Base-by-base conservation (phyloP, 371 early-diverging fungal genomes). In the Rhizomucor pusillus region DNA sequence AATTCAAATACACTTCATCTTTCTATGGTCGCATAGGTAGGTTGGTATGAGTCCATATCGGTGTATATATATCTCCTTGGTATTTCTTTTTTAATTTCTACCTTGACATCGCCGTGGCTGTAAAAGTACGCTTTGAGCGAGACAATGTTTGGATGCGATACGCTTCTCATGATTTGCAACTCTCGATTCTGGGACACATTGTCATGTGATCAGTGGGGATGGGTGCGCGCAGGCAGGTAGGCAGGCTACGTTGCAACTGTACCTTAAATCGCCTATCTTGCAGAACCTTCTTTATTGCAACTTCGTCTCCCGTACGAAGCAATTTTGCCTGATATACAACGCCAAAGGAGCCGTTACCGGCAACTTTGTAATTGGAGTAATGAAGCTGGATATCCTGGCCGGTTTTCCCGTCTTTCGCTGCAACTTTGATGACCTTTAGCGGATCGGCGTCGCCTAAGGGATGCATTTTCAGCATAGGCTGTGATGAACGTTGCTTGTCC, bases 221-320 rank as follows among this genome's bases (percentile, higher is more conserved):
- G 43, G n/a, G 43, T 11, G 43, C 13, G 44, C 19, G 44, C 19
- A 14, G 36, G 44, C 23, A 1, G n/a, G 14, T 41, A 37, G 13
- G 1, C 9, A 41, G 19, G 19, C n/a, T n/a, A 29, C 29, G 29
- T 29, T 29, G 29, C 29, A 29, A 29, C 29, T 29, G 14, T 76
- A 88, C 90, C 87, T 95, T 95, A 84, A 94, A 96, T 40, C 97
- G 82, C 71, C 86, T 89, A 71, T 97, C 97, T 80, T 95, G 97
- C 35, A 93, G 70, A 7, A 97, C 97, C 70, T 93, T 94, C 73
- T 97, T 97, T 54, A 97, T 92, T 49, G 97, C 97, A n/a, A 86
- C 87, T 33, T 82, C 81, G 61, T 94, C 92, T 47, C 85, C 83
- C 25, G 84, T 79, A 47, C 87, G 82, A 35, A 90, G 71, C 29